Evolutionary conservation across 257 asterid genomes (phyloP).

Genomic region (Scutellaria minor): DNA sequence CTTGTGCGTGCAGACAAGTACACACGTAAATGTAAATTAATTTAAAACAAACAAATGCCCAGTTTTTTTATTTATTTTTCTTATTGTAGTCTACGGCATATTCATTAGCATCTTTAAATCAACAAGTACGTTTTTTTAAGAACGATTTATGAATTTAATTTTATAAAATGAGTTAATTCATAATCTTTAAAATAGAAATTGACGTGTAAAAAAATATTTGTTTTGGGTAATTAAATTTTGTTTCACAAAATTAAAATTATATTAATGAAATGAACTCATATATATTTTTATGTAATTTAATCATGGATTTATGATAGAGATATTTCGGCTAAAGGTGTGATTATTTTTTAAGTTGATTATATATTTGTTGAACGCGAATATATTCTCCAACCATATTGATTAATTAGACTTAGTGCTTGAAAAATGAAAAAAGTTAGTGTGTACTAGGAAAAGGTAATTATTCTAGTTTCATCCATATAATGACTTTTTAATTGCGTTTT

Average conservation of each 20-base stretch:
- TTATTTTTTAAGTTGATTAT: too few relatives aligned
- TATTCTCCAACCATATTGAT: conserved; percentile 12
- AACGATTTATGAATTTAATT: too few relatives aligned
- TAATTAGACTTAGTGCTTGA: background rate
- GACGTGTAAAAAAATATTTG: too few relatives aligned
- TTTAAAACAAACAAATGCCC: background rate
- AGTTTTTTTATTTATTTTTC: background rate
- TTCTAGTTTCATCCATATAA: background rate
- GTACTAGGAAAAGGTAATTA: conserved; percentile 16
- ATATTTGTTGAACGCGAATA: background rate
- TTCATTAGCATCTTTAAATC: background rate
- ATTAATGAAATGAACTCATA: too few relatives aligned
- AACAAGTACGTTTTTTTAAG: too few relatives aligned
- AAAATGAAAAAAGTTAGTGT: background rate
- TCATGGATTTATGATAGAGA: too few relatives aligned
- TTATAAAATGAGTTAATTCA: too few relatives aligned
- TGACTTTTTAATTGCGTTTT: background rate
- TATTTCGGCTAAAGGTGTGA: too few relatives aligned
- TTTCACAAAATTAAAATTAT: too few relatives aligned
- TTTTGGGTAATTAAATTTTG: too few relatives aligned
- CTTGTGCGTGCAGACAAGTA: conserved; percentile 4
- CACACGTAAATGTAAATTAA: background rate
- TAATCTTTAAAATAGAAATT: too few relatives aligned
- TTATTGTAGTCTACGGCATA: background rate
- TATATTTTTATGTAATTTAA: too few relatives aligned